These are phyloP conservation scores for Aspergillus japonicus DNA, from an alignment of 2,329 filamentous ascomycete genomes.

Conservation along the genomic window DNA sequence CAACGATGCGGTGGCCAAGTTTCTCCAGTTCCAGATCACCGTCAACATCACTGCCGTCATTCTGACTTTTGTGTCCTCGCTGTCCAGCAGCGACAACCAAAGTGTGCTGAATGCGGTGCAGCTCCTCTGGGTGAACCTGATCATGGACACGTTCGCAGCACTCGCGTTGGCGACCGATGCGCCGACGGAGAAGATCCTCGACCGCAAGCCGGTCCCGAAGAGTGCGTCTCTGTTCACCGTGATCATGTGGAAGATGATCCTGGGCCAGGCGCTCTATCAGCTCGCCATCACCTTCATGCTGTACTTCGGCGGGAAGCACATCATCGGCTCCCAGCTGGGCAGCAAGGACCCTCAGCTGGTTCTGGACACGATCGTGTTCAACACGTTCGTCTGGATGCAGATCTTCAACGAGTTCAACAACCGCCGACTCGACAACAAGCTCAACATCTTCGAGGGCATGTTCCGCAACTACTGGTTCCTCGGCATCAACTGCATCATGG, in stretches of 20 bases:
- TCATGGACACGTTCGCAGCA: conserved; percentile 94
- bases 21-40: conserved; percentile 64
- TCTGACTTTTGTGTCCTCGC: conserved; percentile 83
- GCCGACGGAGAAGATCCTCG: conserved; percentile 75
- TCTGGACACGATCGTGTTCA: conserved; percentile 84
- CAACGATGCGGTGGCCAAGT: conserved; percentile 67
- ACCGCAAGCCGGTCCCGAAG: conserved; percentile 76
- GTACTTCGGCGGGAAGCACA: conserved; percentile 68
- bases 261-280: conserved; percentile 88
- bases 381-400: conserved; percentile 99
- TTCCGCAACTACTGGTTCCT: conserved; percentile 86
- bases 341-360: conserved; percentile 49
- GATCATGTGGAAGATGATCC: conserved; percentile 99
- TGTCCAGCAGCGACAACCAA: conserved; percentile 65
- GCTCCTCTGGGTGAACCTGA: conserved; percentile 92
- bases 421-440: conserved; percentile 86
- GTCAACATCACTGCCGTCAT: conserved; percentile 91
- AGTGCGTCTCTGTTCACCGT: conserved; percentile 75
- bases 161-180: conserved; percentile 86
- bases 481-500: conserved; percentile 79
- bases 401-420: conserved; percentile 99
- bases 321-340: conserved; percentile 58
- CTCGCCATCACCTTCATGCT: conserved; percentile 75
- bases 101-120: conserved; percentile 87
- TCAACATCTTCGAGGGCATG: conserved; percentile 93